phyloP scores from a whole-genome alignment of 192 early-diverging fungal genomes.

The Entomortierella beljakovae region DNA sequence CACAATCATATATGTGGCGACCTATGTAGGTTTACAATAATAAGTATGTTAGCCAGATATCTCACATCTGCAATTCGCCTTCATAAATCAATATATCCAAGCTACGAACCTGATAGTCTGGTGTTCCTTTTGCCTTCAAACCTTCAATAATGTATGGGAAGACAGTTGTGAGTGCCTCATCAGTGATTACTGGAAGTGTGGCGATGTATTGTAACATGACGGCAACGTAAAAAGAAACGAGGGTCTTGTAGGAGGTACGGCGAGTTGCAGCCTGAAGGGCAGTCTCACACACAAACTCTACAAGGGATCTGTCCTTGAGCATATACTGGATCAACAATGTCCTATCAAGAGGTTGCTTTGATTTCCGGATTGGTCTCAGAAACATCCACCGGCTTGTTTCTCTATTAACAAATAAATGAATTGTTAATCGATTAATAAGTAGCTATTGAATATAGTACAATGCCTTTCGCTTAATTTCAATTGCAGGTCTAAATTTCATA shows the following conservation, averaged over 20 bases:
- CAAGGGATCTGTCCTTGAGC: conserved; percentile 72
- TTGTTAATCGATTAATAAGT: neutral
- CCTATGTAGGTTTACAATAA: conserved; percentile 10
- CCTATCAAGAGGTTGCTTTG: conserved; percentile 73
- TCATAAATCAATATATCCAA: neutral
- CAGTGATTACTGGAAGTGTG: conserved; percentile 56
- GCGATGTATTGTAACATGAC: conserved; percentile 70
- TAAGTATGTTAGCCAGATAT: neutral
- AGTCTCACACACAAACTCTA: conserved; percentile 84
- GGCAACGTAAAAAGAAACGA: conserved; percentile 76
- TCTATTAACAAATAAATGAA: conserved; percentile 26
- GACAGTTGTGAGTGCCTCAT: conserved; percentile 67
- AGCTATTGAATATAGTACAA: too few relatives aligned
- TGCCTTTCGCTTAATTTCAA: neutral
- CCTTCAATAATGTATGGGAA: conserved; percentile 70
- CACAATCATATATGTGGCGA: conserved; percentile 75
- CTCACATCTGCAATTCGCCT: neutral
- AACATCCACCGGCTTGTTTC: conserved; percentile 68
- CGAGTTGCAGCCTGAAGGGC: conserved; percentile 56
- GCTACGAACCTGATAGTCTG: conserved; percentile 59
- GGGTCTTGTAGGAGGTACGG: conserved; percentile 59
- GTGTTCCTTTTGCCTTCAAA: conserved; percentile 49
- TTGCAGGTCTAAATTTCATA: conserved; percentile 33
- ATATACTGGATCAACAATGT: conserved; percentile 76
- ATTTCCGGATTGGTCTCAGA: conserved; percentile 65